Evolutionary conservation across 2,329 filamentous ascomycete species (phyloP).

Genomic region (Colletotrichum ledebouriae): DNA sequence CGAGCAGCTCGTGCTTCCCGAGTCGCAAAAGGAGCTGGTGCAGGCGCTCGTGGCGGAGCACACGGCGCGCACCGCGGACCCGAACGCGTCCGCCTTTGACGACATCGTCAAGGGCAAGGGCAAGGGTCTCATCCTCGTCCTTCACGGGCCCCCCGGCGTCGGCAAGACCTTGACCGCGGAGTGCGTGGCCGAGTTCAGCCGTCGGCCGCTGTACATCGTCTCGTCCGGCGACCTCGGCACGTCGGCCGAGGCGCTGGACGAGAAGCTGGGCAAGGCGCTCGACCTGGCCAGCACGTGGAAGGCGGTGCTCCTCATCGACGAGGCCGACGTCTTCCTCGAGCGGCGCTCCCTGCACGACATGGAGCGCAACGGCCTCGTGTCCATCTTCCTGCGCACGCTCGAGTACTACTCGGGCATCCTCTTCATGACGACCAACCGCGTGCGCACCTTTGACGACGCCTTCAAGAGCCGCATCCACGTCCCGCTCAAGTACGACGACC

Average conservation of each 20-base stretch:
- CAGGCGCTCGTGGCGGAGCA: conserved; percentile 72
- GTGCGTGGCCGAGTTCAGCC: conserved; percentile 63
- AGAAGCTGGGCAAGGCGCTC: conserved; percentile 81
- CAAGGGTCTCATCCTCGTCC: conserved; percentile 61
- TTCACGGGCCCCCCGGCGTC: conserved; percentile 62
- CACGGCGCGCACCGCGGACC: neutral
- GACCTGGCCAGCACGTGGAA: conserved; percentile 89
- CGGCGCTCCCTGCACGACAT: conserved; percentile 86
- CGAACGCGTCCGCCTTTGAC: conserved; percentile 58
- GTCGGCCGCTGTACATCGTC: conserved; percentile 64
- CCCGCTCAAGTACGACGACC: conserved; percentile 82
- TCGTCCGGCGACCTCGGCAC: conserved; percentile 79
- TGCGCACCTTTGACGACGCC: conserved; percentile 85
- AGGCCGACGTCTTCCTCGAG: conserved; percentile 88
- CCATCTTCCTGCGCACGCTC: conserved; percentile 68
- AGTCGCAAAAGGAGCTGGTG: conserved; percentile 64
- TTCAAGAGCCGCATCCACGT: conserved; percentile 92
- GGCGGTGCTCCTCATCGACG: conserved; percentile 86
- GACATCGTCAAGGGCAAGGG: conserved; percentile 61
- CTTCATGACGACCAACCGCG: conserved; percentile 66
- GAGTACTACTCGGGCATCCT: conserved; percentile 66
- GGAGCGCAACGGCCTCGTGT: conserved; percentile 86
- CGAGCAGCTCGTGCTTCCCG: conserved; percentile 61
- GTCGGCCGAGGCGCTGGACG: conserved; percentile 73
- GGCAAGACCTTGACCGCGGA: conserved; percentile 66